Conservation (phyloP, 345 rosid genomes). For the Stellera chamaejasme region DNA sequence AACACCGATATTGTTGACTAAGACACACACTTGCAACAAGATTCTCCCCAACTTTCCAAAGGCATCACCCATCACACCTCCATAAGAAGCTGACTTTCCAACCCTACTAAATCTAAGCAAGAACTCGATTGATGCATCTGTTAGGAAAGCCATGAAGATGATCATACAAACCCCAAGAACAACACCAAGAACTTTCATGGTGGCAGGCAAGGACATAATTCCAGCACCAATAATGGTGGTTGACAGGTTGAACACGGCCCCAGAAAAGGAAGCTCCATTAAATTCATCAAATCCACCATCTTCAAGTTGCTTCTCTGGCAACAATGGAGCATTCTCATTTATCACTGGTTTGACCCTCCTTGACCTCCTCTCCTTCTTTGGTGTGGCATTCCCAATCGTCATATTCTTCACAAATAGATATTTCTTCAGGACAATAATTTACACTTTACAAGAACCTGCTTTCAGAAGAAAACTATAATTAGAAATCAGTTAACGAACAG, state of each 20-base stretch:
- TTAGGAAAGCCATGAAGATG: slow-evolving; percentile 71
- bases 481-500: not conserved
- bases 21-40: slow-evolving; percentile 51
- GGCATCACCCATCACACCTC: slow-evolving; percentile 80
- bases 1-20: slow-evolving; percentile 79
- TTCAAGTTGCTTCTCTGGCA: slow-evolving; percentile 37
- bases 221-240: slow-evolving; percentile 94
- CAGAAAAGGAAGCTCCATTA: slow-evolving; percentile 82
- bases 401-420: slow-evolving; percentile 23
- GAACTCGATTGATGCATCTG: slow-evolving; percentile 71
- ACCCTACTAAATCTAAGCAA: slow-evolving; percentile 72
- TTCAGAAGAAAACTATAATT: not conserved
- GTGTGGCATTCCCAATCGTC: slow-evolving; percentile 36
- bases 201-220: slow-evolving; percentile 95
- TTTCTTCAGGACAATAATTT: slow-evolving; percentile 9
- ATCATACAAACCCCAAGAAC: slow-evolving; percentile 59
- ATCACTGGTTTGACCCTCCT: slow-evolving; percentile 26
- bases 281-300: slow-evolving; percentile 49
- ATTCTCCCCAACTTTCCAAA: slow-evolving; percentile 73
- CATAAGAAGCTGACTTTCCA: slow-evolving; percentile 57
- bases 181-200: slow-evolving; percentile 82
- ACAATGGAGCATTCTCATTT: slow-evolving; percentile 49
- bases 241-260: slow-evolving; percentile 84
- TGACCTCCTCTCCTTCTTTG: slow-evolving; percentile 43
- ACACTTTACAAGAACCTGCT: not conserved